Percentiles rank a stretch among this genome's conserved stretches.
These are phyloP conservation scores for Chrysochromulina parva DNA, from an alignment of 78 protist species.

Conservation along the genomic window DNA sequence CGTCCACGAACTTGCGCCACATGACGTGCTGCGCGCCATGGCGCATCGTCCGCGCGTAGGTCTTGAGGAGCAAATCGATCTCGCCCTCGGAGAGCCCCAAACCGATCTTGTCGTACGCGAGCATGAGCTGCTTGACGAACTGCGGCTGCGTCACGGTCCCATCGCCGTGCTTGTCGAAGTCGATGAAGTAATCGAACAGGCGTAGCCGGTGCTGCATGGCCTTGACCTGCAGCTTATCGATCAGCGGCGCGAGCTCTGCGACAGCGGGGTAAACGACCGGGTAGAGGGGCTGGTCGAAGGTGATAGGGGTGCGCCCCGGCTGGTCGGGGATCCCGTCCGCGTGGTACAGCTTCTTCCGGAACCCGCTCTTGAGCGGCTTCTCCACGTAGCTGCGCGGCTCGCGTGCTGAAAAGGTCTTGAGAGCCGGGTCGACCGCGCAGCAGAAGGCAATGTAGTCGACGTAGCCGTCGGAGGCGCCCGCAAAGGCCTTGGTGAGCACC, in stretches of 20 bases:
- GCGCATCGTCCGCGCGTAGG: neutral
- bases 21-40: neutral
- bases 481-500: neutral
- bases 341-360: neutral
- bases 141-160: neutral
- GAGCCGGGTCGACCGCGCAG: neutral
- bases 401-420: neutral
- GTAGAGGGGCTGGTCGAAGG: neutral
- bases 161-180: neutral
- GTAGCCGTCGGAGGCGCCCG: too few relatives aligned
- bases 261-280: neutral
- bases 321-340: neutral
- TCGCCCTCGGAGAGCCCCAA: neutral
- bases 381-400: neutral
- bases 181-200: neutral
- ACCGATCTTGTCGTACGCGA: neutral
- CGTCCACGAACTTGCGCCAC: neutral
- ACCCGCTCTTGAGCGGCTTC: neutral
- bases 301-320: neutral
- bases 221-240: neutral
- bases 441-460: neutral
- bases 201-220: neutral
- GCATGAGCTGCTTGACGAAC: neutral
- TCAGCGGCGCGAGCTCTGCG: neutral
- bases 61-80: neutral